phyloP scores from a whole-genome alignment of 1,139 yeast genomes.

The Lizanozyma gosingica region DNA sequence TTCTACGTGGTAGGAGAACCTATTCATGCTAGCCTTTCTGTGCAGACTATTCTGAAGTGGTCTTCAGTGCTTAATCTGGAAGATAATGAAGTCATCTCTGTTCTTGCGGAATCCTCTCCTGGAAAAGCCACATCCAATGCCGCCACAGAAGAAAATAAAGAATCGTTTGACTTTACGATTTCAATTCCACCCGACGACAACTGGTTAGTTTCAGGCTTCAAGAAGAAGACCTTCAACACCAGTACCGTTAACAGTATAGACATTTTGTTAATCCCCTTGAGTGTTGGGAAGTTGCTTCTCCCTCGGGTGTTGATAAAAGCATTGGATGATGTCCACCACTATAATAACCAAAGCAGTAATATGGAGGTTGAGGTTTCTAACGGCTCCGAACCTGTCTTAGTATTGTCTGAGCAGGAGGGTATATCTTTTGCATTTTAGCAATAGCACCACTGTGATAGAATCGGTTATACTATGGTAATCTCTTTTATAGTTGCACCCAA shows the following conservation, averaged over 20 bases:
- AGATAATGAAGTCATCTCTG: conserved; percentile 6
- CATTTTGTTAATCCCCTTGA: conserved; percentile 59
- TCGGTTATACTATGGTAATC: too few species aligned
- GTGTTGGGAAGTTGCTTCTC: conserved; percentile 60
- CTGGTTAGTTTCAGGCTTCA: conserved; percentile 68
- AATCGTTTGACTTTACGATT: conserved; percentile 8
- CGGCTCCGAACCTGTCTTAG: neutral
- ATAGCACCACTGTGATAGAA: too few species aligned
- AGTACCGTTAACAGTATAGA: conserved; percentile 15
- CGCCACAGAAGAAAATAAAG: conserved; percentile 4
- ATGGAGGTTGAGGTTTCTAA: neutral
- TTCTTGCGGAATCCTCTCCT: conserved; percentile 22
- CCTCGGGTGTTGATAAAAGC: conserved; percentile 54
- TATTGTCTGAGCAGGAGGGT: neutral
- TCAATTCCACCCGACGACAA: conserved; percentile 35
- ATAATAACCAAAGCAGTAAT: neutral
- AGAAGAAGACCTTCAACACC: conserved; percentile 7
- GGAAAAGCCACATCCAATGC: conserved; percentile 6
- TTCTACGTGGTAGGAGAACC: conserved; percentile 60
- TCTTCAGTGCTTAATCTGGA: neutral
- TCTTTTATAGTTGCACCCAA: too few species aligned
- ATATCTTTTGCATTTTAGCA: neutral
- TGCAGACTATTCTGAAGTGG: conserved; percentile 40
- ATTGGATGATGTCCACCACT: conserved; percentile 6
- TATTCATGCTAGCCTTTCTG: conserved; percentile 32